Base-by-base conservation (phyloP, 1,284 basidiomycete genomes). In the Austroboletus novae-zelandiae region DNA sequence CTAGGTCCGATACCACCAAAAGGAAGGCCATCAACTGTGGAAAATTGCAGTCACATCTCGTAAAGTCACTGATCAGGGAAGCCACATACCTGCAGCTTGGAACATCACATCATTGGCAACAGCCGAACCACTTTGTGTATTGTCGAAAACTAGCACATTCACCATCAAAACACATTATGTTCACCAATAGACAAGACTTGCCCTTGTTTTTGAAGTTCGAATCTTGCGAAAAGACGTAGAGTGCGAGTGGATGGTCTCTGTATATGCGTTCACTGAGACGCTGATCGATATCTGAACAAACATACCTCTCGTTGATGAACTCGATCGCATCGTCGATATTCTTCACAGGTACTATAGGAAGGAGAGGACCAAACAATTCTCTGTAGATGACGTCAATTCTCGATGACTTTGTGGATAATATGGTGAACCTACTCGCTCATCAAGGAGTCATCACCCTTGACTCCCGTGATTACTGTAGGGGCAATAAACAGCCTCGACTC, bases 311-410 rank as follows among this genome's bases (percentile, higher is more conserved):
- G 60, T 89, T 89, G 50, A 93, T 77, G 54, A 84, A 84, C 20
- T 74, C 72, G 53, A 94, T 84, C 3, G 86, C 91, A 41, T 81
- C 83, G 31, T 92, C 86, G 11, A 92, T 54, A 53, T 79, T 65
- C 50, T 86, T 79, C 17, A 94, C 83, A 0, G 89, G 80, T 0
- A 96, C 74, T 46, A 97, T 78, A 7, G 91, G 86, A 18, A 96
- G 71, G 8, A 92, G 57, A 6, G 90, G 89, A 3, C 88, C 90
- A 63, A 92, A 90, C 15, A 89, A 74, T 61, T 90, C 87, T 49
- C 79, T 81, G 47, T 5, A 0, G 18, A 14, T 20, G 9, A 13
- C 18, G 9, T 62, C 5, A 66, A 46, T 13, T 4, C 31, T 23
- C 2, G 20, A 23, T 23, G 20, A 23, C 20, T 23, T 23, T 3